Evolutionary conservation across 1,284 basidiomycete genomes (phyloP).

Genomic region (Moesziomyces parantarcticus): DNA sequence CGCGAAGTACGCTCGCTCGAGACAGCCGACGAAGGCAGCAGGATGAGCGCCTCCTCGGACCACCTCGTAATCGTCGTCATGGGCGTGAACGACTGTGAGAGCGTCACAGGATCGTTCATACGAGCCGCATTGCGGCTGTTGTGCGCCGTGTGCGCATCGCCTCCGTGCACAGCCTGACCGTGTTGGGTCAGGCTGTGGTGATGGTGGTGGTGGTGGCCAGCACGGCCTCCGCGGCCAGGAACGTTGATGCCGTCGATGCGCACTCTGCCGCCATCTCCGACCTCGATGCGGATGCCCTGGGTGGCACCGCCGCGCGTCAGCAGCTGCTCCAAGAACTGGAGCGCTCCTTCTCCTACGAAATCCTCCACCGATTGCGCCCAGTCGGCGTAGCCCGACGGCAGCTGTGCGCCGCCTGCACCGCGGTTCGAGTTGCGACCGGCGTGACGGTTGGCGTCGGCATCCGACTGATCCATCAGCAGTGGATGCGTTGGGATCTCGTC

Average conservation of each 20-base stretch:
- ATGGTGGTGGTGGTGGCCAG: conserved; percentile 26
- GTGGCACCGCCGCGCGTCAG: conserved; percentile 65
- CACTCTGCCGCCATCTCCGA: conserved; percentile 54
- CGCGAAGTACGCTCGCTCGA: conserved; percentile 77
- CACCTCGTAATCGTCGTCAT: conserved; percentile 86
- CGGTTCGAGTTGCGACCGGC: conserved; percentile 18
- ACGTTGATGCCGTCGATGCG: conserved; percentile 50
- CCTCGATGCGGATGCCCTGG: conserved; percentile 58
- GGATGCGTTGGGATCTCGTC: conserved; percentile 76
- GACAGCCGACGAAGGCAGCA: conserved; percentile 76
- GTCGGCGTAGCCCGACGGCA: conserved; percentile 30
- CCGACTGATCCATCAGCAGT: conserved; percentile 75
- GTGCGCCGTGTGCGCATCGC: conserved; percentile 22
- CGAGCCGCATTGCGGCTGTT: conserved; percentile 32
- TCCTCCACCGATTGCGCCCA: conserved; percentile 80
- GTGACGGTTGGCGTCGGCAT: conserved; percentile 33
- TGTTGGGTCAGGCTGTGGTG: conserved; percentile 36
- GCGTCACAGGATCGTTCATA: conserved; percentile 53
- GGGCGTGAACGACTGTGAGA: conserved; percentile 72
- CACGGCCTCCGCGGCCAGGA: conserved; percentile 16
- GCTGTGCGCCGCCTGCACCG: conserved; percentile 16
- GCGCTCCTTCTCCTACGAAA: conserved; percentile 81
- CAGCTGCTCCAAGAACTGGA: conserved; percentile 85
- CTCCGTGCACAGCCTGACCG: conserved; percentile 29
- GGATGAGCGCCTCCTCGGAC: conserved; percentile 85